Evolutionary conservation across 1,284 basidiomycete genomes (phyloP).

Genomic region (Anthracocystis walkeri): DNA sequence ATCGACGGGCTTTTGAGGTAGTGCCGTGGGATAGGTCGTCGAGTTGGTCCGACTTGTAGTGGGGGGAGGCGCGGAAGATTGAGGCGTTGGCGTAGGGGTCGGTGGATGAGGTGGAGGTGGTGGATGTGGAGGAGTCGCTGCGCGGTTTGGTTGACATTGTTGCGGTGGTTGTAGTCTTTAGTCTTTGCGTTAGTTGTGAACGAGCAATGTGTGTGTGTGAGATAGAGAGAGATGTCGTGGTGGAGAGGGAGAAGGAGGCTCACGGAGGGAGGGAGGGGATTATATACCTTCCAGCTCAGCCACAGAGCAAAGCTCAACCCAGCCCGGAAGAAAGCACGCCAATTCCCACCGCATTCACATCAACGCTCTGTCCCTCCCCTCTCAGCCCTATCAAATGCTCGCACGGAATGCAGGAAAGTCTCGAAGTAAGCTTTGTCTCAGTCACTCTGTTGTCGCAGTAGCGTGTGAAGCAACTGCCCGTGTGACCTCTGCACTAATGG

Average conservation of each 20-base stretch:
- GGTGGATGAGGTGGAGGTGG: slow-evolving; percentile 25
- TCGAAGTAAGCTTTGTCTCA: slow-evolving; percentile 10
- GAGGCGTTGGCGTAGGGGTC: slow-evolving; percentile 43
- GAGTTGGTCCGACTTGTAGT: slow-evolving; percentile 40
- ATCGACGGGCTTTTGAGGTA: slow-evolving; percentile 39
- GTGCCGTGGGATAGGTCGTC: slow-evolving; percentile 48
- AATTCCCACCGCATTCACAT: not conserved
- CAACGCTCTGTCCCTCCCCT: not conserved
- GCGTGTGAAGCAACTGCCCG: slow-evolving; percentile 3
- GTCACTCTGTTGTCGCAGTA: not conserved
- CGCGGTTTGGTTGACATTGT: slow-evolving; percentile 43
- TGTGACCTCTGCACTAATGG: slow-evolving; percentile 12
- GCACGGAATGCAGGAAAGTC: too few species aligned
- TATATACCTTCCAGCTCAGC: not conserved
- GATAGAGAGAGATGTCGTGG: not conserved
- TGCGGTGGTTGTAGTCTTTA: not conserved
- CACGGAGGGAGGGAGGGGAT: not conserved
- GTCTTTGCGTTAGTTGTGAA: not conserved
- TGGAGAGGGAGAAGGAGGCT: not conserved
- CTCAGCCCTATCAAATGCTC: not conserved
- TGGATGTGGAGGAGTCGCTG: slow-evolving; percentile 29
- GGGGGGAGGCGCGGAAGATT: slow-evolving; percentile 34
- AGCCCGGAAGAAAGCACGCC: not conserved
- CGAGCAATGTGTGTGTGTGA: not conserved
- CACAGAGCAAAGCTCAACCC: not conserved